Base-by-base conservation (phyloP, 2,329 filamentous ascomycete genomes). In the Chlorencoelia australis region DNA sequence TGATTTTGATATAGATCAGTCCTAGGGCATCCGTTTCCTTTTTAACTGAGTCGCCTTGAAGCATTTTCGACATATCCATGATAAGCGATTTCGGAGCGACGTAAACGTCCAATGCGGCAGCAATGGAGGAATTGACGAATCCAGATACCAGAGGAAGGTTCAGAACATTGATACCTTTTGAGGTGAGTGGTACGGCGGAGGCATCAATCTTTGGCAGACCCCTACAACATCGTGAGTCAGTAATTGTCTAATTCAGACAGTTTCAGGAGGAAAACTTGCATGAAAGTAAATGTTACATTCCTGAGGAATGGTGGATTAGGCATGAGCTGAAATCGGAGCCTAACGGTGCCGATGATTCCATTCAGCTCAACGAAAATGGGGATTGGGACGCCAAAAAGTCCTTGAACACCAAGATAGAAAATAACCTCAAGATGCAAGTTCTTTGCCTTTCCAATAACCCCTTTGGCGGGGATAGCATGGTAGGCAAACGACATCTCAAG, bases 391-490 rank as follows among this genome's bases (percentile, higher is more conserved):
- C 51, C 51, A 33, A 54, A 56, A 9, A 56, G 34, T 27, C 52
- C 53, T 30, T 56, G 54, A 5, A 54, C 41, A 17, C 91, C 91
- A 1, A 96, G 71, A 47, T 95, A 96, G 58, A 98, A 96, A 7
- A 95, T 75, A 10, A 96, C 63, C 52, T 93, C 82, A 86, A 95
- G 94, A 53, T 94, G 88, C 85, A 95, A 94, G 57, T 95, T 96
- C 48, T 82, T 75, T 5, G 87, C 86, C 59, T 88, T 91, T 30
- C 83, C 81, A 10, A 86, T 71, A 31, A 79, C 73, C 40, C 68
- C 67, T 4, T 74, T 70, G 2, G 74, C 79, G 9, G 87, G 87
- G 55, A 80, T 77, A 7, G 89, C 85, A 53, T 95, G 87, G 57
- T 95, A 95, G 1, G 88, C 88, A 52, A 95, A 80, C 0, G 86